Evolutionary conservation across 2,329 filamentous ascomycete species (phyloP), one percentile per base, ranked within the genome.

Genomic region (Aureobasidium sp.): DNA sequence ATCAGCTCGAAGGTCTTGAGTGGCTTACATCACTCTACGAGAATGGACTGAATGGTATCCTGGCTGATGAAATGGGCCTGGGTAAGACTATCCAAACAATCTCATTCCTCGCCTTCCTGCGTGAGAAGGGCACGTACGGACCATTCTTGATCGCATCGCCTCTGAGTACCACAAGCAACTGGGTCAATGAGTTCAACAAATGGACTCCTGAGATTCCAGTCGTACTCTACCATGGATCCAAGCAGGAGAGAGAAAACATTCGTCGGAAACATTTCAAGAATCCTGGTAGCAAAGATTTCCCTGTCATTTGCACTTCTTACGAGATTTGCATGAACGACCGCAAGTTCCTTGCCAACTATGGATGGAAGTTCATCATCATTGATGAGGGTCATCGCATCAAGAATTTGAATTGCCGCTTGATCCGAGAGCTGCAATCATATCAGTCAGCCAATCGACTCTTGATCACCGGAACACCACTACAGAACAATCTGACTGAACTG

Each of bases 291-390:
- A 76, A 82, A 1, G 83, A 87, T 48, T 99, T 97, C 64, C 94
- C 94, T 0, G 87, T 99, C 0, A 89, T 97, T 0, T 92, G 92
- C 69, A 99, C 94, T 0, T 95, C 88, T 42, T 97, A 97, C 68
- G 94, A 99, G 71, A 97, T 99, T 71, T 92, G 95, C 59, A 87
- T 99, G 75, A 87, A 91, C 68, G 94, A 99, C 71, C 86, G 90
- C 41, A 88, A 91, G 58, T 87, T 87, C 39, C 77, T 99, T 5
- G 86, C 86, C 0, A 87, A 88, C 62, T 93, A 96, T 62, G 88
- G 91, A 39, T 99, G 94, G 94, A 91, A 95, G 59, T 97, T 96
- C 68, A 97, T 99, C 69, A 94, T 99, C 66, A 96, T 99, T 64
- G 93, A 99, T 67, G 94, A 99, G 75, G 94, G 94, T 0, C 94